These are phyloP conservation scores for Saccharomycopsis javanensis DNA, from an alignment of 805 yeast genomes.

Conservation along the genomic window DNA sequence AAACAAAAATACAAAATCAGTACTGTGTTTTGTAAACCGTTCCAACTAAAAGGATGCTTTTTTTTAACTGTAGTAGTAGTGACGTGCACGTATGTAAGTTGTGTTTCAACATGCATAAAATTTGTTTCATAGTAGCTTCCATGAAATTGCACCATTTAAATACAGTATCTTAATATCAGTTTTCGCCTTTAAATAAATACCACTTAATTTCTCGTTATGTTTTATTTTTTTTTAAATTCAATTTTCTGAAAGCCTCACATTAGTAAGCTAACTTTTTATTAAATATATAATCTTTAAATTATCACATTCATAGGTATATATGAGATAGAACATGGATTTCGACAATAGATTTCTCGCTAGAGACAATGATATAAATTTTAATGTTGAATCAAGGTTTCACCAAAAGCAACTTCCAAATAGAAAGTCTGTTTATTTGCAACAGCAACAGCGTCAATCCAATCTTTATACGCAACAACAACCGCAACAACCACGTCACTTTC, in stretches of 20 bases:
- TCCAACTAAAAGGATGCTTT: not conserved
- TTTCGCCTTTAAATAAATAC: not conserved
- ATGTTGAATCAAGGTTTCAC: constrained; percentile 8
- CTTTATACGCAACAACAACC: not conserved
- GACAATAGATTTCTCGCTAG: constrained; percentile 13
- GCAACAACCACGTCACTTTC: not conserved
- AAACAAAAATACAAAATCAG: not conserved
- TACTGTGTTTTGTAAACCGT: not conserved
- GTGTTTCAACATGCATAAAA: constrained; percentile 2
- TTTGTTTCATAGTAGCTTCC: not conserved
- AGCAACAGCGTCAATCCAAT: constrained; percentile 2
- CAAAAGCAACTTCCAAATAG: constrained; percentile 13
- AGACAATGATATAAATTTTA: constrained; percentile 9
- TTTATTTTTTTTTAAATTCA: not conserved
- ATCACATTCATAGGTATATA: not conserved
- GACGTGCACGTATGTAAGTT: not conserved
- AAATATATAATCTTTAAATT: not conserved
- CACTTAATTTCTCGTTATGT: not conserved
- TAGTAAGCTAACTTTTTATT: not conserved
- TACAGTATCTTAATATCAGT: not conserved
- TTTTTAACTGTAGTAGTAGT: not conserved
- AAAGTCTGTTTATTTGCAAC: constrained; percentile 4
- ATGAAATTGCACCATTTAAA: not conserved
- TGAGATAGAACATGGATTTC: constrained; percentile 4
- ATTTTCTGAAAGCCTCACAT: not conserved